Base-by-base conservation (phyloP, 179 eudicot genomes). In the Vitellaria paradoxa region DNA sequence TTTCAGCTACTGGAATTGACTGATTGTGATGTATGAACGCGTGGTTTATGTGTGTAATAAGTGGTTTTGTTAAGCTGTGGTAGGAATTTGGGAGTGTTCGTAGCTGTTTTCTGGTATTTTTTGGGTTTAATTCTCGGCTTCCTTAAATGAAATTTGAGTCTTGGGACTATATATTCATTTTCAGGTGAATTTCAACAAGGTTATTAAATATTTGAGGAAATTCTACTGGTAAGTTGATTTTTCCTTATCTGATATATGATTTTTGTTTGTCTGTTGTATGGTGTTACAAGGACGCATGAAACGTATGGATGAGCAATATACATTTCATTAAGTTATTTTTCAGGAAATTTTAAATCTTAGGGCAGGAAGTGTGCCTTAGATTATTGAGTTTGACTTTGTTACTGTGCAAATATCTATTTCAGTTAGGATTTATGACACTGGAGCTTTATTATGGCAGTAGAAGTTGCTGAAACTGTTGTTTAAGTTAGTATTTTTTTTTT, bases 1-100 rank as follows among this genome's bases (percentile, higher is more conserved):
- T 76, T 76, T 65, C 63, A 65, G 37, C 63, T 50, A 12, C 66
- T 66, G 24, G 9, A 65, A 17, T n/a, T 37, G 50, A 76, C 1
- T 50, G 53, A 52, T 65, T 65, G 17, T 26, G 40, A 26, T 7
- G 23, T 50, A 11, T 64, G 30, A 46, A 23, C 56, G 8, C 68
- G n/a, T 20, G 68, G 10, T 57, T 59, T 73, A 7, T 11, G 11
- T 62, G 69, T 47, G 9, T 52, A 62, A 26, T 63, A 17, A 63
- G 18, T 63, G 69, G 50, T 30, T 65, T 21, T 8, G 49, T 65
- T 65, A 26, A 72, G 78, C 62, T 40, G 65, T 53, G 12, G 14
- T 57, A 40, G 15, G n/a, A 73, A 12, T 46, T 37, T 2, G 7
- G 5, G 14, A 45, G 55, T 46, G 56, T 45, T 62, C 0, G 57